Percentiles rank a stretch among this genome's conserved stretches.
phyloP scores from a whole-genome alignment of 495 filamentous ascomycete genomes.

The Cudoniella acicularis region DNA sequence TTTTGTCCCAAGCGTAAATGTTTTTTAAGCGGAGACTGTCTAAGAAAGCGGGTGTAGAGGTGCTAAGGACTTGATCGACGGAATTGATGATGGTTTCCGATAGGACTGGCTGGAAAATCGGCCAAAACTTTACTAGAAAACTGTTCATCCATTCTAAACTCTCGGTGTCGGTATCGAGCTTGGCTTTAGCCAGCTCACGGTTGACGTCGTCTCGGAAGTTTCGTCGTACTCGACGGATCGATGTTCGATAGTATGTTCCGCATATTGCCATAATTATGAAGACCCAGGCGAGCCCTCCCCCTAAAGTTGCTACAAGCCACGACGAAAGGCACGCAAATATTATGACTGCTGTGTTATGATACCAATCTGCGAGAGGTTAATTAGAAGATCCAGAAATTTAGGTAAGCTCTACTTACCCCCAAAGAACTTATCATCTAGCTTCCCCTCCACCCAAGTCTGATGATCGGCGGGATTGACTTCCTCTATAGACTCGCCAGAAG shows the following conservation, averaged over 20 bases:
- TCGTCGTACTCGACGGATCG: conserved; percentile 83
- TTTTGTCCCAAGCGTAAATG: conserved; percentile 89
- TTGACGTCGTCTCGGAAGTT: conserved; percentile 95
- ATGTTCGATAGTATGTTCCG: conserved; percentile 95
- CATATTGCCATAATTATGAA: conserved; percentile 89
- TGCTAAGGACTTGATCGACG: conserved; percentile 93
- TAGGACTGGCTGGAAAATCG: conserved; percentile 92
- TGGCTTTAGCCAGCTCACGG: conserved; percentile 87
- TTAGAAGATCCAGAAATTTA: conserved; percentile 12
- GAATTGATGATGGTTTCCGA: conserved; percentile 87
- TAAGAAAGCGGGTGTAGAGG: conserved; percentile 83
- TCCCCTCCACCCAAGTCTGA: conserved; percentile 79
- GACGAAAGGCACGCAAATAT: conserved; percentile 87
- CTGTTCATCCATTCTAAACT: conserved; percentile 99
- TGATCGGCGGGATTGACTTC: conserved; percentile 77
- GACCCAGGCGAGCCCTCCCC: conserved; percentile 89
- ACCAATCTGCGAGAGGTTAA: conserved; percentile 73
- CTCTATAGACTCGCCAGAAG: conserved; percentile 44
- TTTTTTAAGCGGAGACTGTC: conserved; percentile 89
- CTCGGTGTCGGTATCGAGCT: conserved; percentile 87
- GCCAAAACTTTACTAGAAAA: conserved; percentile 98
- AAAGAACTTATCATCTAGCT: conserved; percentile 84
- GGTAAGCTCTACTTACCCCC: conserved; percentile 58
- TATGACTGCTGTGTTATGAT: conserved; percentile 91
- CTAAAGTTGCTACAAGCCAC: conserved; percentile 84